These are phyloP conservation scores for Volvariella volvacea DNA, from an alignment of 1,284 basidiomycete genomes.

Conservation along the genomic window DNA sequence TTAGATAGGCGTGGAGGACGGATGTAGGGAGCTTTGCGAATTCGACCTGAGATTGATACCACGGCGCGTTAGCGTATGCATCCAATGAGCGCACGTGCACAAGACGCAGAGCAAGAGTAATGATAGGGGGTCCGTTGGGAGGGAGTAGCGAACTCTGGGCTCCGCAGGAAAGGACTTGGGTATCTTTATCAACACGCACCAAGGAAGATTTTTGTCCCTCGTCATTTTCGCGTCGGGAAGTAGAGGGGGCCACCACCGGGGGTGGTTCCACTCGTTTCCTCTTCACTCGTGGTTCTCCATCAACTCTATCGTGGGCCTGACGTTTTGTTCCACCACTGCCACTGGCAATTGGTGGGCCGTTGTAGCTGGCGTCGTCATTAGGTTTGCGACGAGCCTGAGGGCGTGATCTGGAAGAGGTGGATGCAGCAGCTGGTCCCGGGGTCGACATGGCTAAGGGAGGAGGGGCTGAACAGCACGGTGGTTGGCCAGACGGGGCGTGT, in stretches of 20 bases:
- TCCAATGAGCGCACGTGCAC: too few relatives aligned
- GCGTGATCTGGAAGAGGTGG: slow-evolving; percentile 47
- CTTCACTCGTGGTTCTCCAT: slow-evolving; percentile 63
- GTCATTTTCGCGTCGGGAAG: slow-evolving; percentile 19
- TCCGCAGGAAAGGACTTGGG: neutral
- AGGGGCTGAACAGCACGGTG: slow-evolving; percentile 18
- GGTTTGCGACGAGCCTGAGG: slow-evolving; percentile 50
- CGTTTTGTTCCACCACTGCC: slow-evolving; percentile 36
- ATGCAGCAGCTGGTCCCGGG: neutral
- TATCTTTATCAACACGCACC: slow-evolving; percentile 26
- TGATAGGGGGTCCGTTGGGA: neutral
- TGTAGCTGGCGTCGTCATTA: slow-evolving; percentile 59
- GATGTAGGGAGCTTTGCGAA: slow-evolving; percentile 56
- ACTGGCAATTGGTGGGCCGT: slow-evolving; percentile 37
- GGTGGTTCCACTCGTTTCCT: slow-evolving; percentile 54
- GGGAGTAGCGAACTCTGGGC: slow-evolving; percentile 1
- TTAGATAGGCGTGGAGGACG: slow-evolving; percentile 62
- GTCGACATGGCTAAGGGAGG: slow-evolving; percentile 2
- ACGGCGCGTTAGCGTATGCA: too few relatives aligned
- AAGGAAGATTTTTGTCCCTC: slow-evolving; percentile 31
- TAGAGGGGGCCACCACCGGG: neutral
- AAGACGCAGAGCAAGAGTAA: neutral
- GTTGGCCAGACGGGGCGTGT: slow-evolving; percentile 29
- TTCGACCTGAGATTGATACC: slow-evolving; percentile 51
- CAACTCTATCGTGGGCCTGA: slow-evolving; percentile 51